Base-by-base conservation (phyloP, 2,329 filamentous ascomycete species). In the Cladorrhinum sp. region DNA sequence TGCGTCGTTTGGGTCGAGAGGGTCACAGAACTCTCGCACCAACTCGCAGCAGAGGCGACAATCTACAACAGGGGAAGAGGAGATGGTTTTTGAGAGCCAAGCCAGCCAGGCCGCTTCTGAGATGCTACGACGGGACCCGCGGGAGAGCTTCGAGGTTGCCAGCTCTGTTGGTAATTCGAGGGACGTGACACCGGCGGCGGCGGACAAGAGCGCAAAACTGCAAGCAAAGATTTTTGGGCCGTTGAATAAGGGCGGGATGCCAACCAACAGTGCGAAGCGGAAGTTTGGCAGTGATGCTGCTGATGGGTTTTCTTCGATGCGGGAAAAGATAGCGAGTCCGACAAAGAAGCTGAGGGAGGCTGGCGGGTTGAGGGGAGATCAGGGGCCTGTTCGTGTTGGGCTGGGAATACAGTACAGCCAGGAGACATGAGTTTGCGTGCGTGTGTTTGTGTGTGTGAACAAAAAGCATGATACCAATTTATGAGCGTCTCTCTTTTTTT, bases 91-190 rank as follows among this genome's bases (percentile, higher is more conserved):
- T 33, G 89, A 89, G 68, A 92, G 89, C 60, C 89, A 91, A 69
- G 91, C 91, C 8, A 93, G 88, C 69, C 89, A 90, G 65, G 86
- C 86, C 50, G 91, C 92, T 1, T 87, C 88, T 1, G 87, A 86
- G 66, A 86, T 94, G 86, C 80, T 91, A 64, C 87, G 88, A 16
- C 81, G 85, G 39, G 80, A 85, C 55, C 75, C 81, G 1, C 76
- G 80, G 9, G 77, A 80, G 69, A 82, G 80, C 64, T 82, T 83
- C 23, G 82, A 83, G 48, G 75, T 81, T 2, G 77, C 76, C 0
- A 75, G 73, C 62, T 77, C 80, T 1, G 72, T 72, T 1, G 76
- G 70, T 1, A 74, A 71, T 6, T 79, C 77, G 14, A 74, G 77
- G 24, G 79, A 81, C 51, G 77, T 65, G 18, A 79, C 78, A 8